Conservation (phyloP, 331 rosid genomes). For the Stylosanthes scabra region DNA sequence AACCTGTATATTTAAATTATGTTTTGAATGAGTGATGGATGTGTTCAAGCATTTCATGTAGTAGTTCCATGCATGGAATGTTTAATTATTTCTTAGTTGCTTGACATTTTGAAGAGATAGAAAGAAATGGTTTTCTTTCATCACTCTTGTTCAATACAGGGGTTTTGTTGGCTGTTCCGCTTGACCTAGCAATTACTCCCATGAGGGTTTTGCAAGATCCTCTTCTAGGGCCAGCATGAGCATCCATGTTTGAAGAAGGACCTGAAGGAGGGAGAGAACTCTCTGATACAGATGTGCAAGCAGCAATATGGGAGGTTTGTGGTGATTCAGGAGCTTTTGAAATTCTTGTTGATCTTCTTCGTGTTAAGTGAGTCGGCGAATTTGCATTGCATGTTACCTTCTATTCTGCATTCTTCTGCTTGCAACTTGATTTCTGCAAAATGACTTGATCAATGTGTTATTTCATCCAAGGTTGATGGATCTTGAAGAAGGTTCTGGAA, state of each 20-base stretch:
- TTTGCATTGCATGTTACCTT: constrained; percentile 5
- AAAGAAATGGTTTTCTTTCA: no score
- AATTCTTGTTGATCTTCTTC: constrained; percentile 92
- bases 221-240: no score
- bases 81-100: no score
- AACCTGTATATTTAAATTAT: no score
- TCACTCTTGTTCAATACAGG: no score
- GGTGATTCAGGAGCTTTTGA: constrained; percentile 96
- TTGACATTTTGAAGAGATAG: no score
- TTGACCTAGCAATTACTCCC: no score
- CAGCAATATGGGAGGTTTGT: constrained; percentile 96
- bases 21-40: no score
- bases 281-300: constrained; percentile 79
- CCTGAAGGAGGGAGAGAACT: constrained; percentile 65
- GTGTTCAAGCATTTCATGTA: no score
- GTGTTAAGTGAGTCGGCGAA: constrained; percentile 59
- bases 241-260: neutral
- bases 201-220: no score
- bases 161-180: no score
- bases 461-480: constrained; percentile 61
- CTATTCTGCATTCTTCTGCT: constrained; percentile 26
- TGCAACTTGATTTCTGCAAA: constrained; percentile 21
- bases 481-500: constrained; percentile 79
- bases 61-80: no score
- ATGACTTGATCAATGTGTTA: constrained; percentile 19